Percentiles rank a stretch among this genome's conserved stretches.
phyloP scores from a whole-genome alignment of 345 rosid species.

The Ailanthus altissimus region DNA sequence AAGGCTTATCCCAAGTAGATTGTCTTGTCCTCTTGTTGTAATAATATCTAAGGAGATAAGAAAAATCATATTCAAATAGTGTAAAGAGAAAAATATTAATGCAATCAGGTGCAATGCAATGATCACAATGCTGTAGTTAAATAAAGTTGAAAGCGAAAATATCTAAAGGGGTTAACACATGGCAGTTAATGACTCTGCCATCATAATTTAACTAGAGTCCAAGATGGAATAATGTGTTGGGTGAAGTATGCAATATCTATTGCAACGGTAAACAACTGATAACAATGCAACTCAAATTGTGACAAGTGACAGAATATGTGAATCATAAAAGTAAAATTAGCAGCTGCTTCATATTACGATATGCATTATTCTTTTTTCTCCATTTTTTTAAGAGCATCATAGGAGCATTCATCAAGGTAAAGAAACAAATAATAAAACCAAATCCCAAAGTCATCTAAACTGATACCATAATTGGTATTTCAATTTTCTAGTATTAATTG shows the following conservation, averaged over 20 bases:
- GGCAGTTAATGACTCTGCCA: background rate
- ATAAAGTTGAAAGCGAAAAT: background rate
- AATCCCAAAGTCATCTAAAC: background rate
- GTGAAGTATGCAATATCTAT: background rate
- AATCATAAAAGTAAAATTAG: background rate
- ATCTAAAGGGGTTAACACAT: background rate
- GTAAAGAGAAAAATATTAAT: conserved; percentile 10
- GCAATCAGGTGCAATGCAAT: too few species aligned
- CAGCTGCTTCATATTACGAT: background rate
- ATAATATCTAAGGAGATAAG: conserved; percentile 63
- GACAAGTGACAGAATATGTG: background rate
- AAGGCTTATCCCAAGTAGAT: conserved; percentile 96
- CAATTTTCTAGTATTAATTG: background rate
- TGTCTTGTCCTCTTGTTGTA: conserved; percentile 75
- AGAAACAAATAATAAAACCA: background rate
- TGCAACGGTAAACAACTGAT: conserved; percentile 8
- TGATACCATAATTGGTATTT: background rate
- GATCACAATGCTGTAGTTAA: background rate
- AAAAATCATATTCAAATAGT: conserved; percentile 2
- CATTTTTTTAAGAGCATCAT: background rate
- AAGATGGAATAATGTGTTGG: background rate
- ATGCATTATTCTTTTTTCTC: background rate
- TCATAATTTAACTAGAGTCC: background rate
- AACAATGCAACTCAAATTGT: background rate
- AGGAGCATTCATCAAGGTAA: conserved; percentile 8